Evolutionary conservation across 176 grass and related monocot species (phyloP).

Genomic region (Calamus simplicifolius): DNA sequence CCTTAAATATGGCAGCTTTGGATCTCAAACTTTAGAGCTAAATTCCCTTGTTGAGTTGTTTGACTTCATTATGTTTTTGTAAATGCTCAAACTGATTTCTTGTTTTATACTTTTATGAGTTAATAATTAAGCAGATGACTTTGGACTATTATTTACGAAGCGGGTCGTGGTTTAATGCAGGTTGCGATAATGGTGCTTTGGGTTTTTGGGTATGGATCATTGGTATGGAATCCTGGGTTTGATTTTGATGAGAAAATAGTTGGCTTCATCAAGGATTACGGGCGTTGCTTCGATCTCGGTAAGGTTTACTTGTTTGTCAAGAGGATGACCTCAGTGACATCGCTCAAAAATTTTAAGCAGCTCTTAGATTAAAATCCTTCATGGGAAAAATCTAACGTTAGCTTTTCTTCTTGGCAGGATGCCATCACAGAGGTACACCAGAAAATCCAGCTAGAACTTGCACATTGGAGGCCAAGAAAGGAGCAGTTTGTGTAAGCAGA

Average conservation of each 20-base stretch:
- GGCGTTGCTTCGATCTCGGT: slow-evolving; percentile 85
- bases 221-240: slow-evolving; percentile 95
- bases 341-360: too few species aligned
- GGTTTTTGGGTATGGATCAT: slow-evolving; percentile 93
- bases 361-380: too few species aligned
- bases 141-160: too few species aligned
- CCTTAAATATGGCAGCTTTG: too few species aligned
- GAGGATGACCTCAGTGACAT: background rate
- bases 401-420: background rate
- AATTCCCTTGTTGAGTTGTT: too few species aligned
- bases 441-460: slow-evolving; percentile 8
- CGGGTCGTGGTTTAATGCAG: too few species aligned
- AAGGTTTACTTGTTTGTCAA: background rate
- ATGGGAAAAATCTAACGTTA: background rate
- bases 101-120: too few species aligned
- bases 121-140: too few species aligned
- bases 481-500: slow-evolving; percentile 1
- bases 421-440: slow-evolving; percentile 10
- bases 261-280: slow-evolving; percentile 76
- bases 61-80: too few species aligned
- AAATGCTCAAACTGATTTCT: too few species aligned
- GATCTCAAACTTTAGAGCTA: too few species aligned
- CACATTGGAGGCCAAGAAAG: slow-evolving; percentile 1
- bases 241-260: slow-evolving; percentile 81
- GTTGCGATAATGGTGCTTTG: slow-evolving; percentile 56